Evolutionary conservation across 106 monocot species (phyloP), one percentile per base, ranked within the genome.

Genomic region (Acanthochlamys bracteata): DNA sequence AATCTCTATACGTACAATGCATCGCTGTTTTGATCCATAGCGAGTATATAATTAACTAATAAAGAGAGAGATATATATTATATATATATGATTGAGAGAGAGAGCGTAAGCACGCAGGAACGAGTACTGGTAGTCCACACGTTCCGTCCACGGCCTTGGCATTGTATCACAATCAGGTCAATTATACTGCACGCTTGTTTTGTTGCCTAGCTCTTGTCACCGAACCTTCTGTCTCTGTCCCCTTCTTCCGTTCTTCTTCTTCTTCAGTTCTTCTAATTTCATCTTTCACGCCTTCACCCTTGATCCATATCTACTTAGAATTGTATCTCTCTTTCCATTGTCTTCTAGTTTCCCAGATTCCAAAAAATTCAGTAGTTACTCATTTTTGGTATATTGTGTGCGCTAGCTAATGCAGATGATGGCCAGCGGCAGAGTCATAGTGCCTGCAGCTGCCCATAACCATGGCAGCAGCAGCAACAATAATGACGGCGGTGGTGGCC

Each of bases 151-250:
- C 55, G 24, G 61, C 42, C 25, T 45, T 3, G 33, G 33, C 63
- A 24, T 19, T n/a, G 42, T 42, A 65, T 27, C 33, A 42, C 64
- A 26, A 64, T 53, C 55, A 55, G n/a, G 55, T 55, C 55, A 55
- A 55, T 55, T 20, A 55, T 21, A 22, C 55, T 55, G 20, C 55
- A 55, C 21, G 55, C 55, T 21, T 55, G 20, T 55, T 55, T 55
- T 55, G 55, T 55, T 55, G 20, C 20, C 55, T 55, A 55, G 55
- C 55, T 55, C 55, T 55, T 55, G 55, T 19, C 55, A 20, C 55
- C 20, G 55, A 55, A 55, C 55, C 55, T 55, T 55, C 41, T 39
- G 39, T 41, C 24, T 27, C 25, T 26, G 24, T 59, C 13, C n/a
- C 20, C 59, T 33, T 59, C 24, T 33, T 59, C 59, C 21, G 11